phyloP scores from a whole-genome alignment of 805 yeast species.

The Pichia eremophila region DNA sequence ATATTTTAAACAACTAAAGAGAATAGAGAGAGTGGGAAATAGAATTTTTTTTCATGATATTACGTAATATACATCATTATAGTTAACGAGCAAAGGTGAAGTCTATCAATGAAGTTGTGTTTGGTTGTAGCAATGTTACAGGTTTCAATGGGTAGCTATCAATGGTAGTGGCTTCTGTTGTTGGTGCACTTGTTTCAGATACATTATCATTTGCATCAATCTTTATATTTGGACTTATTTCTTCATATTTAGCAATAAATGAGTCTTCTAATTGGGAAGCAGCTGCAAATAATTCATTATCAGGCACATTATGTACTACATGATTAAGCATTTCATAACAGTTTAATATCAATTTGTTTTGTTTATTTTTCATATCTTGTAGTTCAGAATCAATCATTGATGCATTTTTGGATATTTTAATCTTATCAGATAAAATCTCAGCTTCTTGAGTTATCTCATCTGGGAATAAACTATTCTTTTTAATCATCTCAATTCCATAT shows the following conservation, averaged over 20 bases:
- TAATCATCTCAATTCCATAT: conserved; percentile 25
- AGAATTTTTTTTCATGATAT: too few species aligned
- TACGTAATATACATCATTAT: too few species aligned
- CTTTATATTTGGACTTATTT: neutral
- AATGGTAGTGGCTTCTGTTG: neutral
- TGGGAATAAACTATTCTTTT: conserved; percentile 21
- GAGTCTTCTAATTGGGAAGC: neutral
- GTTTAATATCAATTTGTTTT: conserved; percentile 1
- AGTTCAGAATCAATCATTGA: neutral
- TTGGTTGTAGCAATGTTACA: neutral
- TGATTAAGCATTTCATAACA: conserved; percentile 1
- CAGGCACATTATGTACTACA: neutral
- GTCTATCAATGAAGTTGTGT: neutral
- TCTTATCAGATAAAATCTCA: conserved; percentile 14
- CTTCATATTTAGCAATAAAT: conserved; percentile 1
- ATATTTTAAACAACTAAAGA: too few species aligned
- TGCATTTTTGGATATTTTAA: conserved; percentile 1
- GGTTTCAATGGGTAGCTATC: neutral
- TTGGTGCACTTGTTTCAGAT: neutral
- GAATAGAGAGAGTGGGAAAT: too few species aligned
- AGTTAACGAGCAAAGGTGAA: neutral
- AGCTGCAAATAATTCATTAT: neutral
- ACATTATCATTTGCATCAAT: neutral
- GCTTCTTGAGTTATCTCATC: conserved; percentile 22
- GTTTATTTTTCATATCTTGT: neutral